Percentiles rank a stretch among this genome's conserved stretches.
Conservation (phyloP, 2,329 filamentous ascomycete genomes). For the Tolypocladium album region DNA sequence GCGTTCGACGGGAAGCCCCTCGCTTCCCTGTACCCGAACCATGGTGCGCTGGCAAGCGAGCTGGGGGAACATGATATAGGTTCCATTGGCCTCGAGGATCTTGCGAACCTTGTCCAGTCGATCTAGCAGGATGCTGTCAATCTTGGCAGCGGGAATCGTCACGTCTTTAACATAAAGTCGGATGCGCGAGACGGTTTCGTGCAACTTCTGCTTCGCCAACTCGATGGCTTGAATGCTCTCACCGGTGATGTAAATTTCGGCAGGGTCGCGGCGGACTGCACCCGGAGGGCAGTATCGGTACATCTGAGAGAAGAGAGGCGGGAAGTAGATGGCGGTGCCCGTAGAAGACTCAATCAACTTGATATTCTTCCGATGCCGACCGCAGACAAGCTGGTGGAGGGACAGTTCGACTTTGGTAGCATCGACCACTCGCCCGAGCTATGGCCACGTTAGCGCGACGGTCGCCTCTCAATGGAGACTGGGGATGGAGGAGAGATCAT, state of each 20-base stretch:
- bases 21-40: slow-evolving; percentile 83
- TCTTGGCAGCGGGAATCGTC: slow-evolving; percentile 78
- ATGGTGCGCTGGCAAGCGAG: slow-evolving; percentile 76
- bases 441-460: slow-evolving; percentile 8
- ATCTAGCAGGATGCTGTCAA: slow-evolving; percentile 85
- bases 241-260: slow-evolving; percentile 92
- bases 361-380: slow-evolving; percentile 91
- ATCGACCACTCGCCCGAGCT: slow-evolving; percentile 68
- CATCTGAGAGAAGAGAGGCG: slow-evolving; percentile 82
- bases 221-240: slow-evolving; percentile 76
- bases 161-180: slow-evolving; percentile 90
- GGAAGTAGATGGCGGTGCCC: slow-evolving; percentile 96
- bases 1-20: slow-evolving; percentile 88
- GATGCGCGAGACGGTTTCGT: slow-evolving; percentile 70
- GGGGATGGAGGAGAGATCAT: slow-evolving; percentile 10
- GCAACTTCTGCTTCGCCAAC: slow-evolving; percentile 81
- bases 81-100: slow-evolving; percentile 93
- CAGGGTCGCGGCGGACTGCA: slow-evolving; percentile 69
- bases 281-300: slow-evolving; percentile 83
- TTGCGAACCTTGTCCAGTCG: slow-evolving; percentile 94
- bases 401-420: slow-evolving; percentile 73
- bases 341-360: slow-evolving; percentile 94
- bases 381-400: slow-evolving; percentile 85
- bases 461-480: neutral
- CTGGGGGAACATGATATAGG: slow-evolving; percentile 84